Evolutionary conservation across 352 stramenopile species (phyloP), one percentile per base, ranked within the genome.

Genomic region (Globisporangium viniferum): DNA sequence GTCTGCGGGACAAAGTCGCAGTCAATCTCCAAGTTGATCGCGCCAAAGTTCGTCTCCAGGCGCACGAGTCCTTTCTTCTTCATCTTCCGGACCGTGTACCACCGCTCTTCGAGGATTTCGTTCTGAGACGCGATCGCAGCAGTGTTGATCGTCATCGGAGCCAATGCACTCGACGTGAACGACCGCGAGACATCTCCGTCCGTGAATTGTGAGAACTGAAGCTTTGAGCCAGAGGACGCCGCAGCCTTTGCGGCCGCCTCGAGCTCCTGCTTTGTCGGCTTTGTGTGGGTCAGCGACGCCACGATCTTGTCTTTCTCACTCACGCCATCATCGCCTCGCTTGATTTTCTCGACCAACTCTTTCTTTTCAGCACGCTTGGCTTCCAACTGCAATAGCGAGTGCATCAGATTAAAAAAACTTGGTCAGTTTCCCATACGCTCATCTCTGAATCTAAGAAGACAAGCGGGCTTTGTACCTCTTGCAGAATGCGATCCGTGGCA

Each of bases 41-140:
- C 86, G 44, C 97, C 98, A 53, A 97, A 70, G 31, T 83, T 98
- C 6, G 97, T 99, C 65, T 96, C 84, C 22, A 99, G 79, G 24
- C 92, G 88, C n/a, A 99, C 97, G 67, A 98, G 98, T 2, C 96
- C 97, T 79, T 99, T 99, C 78, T 98, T 98, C 74, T 98, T 98
- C 61, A 98, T 81, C 44, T 84, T 84, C 48, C 86, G 82, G 33
- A 98, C 81, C 20, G 86, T 75, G n/a, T 90, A 83, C 86, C 92
- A 99, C 60, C 92, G 87, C 31, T 82, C 66, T 44, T 96, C 82
- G 41, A 88, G 73, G 29, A 86, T 46, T 55, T 94, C 88, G 8
- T 75, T 68, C 35, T 93, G 68, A 5, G 85, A 88, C 10, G 85
- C 82, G 12, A 82, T 49, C 2, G 82, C 79, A 12, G 71, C 63